phyloP scores from a whole-genome alignment of 768 basidiomycete species.

The Daedalea quercina region DNA sequence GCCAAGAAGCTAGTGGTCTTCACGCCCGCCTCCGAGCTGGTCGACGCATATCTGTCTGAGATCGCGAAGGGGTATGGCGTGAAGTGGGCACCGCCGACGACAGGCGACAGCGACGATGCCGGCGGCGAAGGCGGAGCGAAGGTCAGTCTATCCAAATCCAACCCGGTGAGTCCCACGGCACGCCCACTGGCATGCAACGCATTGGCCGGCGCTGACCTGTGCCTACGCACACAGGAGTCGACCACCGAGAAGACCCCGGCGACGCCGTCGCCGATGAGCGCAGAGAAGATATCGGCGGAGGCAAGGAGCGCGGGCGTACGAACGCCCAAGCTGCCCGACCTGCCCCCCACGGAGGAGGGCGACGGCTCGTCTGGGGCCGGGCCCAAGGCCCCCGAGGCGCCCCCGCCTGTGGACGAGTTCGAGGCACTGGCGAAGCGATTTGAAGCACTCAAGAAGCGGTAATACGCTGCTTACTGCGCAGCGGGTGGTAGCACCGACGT shows the following conservation, averaged over 20 bases:
- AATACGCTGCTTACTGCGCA: background rate
- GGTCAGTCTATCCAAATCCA: conserved; percentile 24
- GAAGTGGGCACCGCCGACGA: conserved; percentile 46
- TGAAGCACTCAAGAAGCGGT: conserved; percentile 81
- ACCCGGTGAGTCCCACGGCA: too few species aligned
- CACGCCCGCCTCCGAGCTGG: conserved; percentile 67
- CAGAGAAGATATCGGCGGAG: conserved; percentile 21
- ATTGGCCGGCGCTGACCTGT: too few species aligned
- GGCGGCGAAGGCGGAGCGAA: conserved; percentile 25
- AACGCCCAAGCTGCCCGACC: conserved; percentile 40
- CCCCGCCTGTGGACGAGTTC: conserved; percentile 57
- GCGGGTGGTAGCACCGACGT: background rate
- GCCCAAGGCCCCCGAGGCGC: conserved; percentile 23
- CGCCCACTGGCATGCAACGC: too few species aligned
- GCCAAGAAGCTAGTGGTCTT: conserved; percentile 62
- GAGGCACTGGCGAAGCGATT: conserved; percentile 74
- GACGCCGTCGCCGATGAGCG: conserved; percentile 12
- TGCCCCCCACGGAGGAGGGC: conserved; percentile 45
- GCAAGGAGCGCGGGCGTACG: conserved; percentile 25
- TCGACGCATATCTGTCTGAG: conserved; percentile 84
- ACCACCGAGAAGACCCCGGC: conserved; percentile 3
- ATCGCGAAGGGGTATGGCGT: conserved; percentile 87
- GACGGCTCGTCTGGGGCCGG: conserved; percentile 23
- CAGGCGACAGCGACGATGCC: conserved; percentile 19
- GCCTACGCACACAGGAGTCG: conserved; percentile 7